Base-by-base conservation (phyloP, 148 eudicot genomes). In the Oxyria digyna region DNA sequence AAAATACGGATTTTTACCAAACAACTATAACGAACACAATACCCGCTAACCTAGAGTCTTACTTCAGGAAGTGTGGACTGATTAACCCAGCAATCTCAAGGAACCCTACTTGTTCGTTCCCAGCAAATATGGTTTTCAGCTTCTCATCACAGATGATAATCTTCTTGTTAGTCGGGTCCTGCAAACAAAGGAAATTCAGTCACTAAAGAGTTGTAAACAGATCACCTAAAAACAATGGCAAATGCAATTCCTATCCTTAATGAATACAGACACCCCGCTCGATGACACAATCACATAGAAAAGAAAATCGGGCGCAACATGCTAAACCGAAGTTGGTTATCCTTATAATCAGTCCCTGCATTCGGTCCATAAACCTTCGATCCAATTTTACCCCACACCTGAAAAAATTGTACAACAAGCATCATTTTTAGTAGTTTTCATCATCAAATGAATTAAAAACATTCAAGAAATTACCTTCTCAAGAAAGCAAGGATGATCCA, bases 111-210 rank as follows among this genome's bases (percentile, higher is more conserved):
- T 42, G 77, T 33, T 83, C 94, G 70, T 88, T 85, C n/a, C 85
- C 87, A 21, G 63, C 77, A 26, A 88, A 84, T 21, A 88, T 69
- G 10, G 75, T 75, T 80, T 85, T 88, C 82, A 88, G 80, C 69
- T 77, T 85, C 72, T 80, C 83, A 35, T 88, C 94, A 54, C 94
- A 88, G 10, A 74, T 33, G 41, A 88, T 84, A 71, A 78, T 79
- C 64, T 33, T 85, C 78, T 79, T 88, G 74, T 88, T 77, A 20
- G 64, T 46, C 32, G 94, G 88, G 73, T 85, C 79, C 88, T 88
- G 86, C n/a, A 71, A 75, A 43, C 18, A 37, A 38, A 12, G 13
- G 8, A 18, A 66, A 66, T 6, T 2, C 8, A 20, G 45, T 59
- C 38, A 29, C 9, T 4, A 27, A 29, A 6, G 65, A 59, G 65